Percentiles rank a stretch among this genome's conserved stretches.
Evolutionary conservation across 345 rosid species (phyloP).

Genomic region (Murraya koenigii): DNA sequence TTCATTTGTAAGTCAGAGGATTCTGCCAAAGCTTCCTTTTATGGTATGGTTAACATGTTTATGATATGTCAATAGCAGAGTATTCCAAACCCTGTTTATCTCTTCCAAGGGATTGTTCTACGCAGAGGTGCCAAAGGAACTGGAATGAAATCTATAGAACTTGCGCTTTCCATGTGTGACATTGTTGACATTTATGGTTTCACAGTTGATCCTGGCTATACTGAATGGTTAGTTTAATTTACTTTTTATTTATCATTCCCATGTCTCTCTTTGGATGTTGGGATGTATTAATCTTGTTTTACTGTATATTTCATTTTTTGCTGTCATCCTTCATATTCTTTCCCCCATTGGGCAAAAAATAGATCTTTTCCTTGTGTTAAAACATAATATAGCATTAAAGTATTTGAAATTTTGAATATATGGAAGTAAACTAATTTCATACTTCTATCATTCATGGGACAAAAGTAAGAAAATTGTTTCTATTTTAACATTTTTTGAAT

Average conservation of each 20-base stretch:
- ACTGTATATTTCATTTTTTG: not conserved
- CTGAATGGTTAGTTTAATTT: slow-evolving; percentile 68
- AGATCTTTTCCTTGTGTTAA: not conserved
- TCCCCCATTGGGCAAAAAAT: not conserved
- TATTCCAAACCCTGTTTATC: slow-evolving; percentile 96
- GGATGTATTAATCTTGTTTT: not conserved
- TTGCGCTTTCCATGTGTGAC: slow-evolving; percentile 95
- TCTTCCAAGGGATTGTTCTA: slow-evolving; percentile 93
- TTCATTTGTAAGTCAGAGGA: not conserved
- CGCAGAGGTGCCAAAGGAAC: slow-evolving; percentile 99
- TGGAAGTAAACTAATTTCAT: not conserved
- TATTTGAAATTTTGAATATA: not conserved
- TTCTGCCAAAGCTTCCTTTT: not conserved
- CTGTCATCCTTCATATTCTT: not conserved
- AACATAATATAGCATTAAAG: not conserved
- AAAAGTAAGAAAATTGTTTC: not conserved
- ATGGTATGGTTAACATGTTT: slow-evolving; percentile 8
- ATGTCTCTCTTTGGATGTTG: not conserved
- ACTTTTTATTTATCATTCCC: slow-evolving; percentile 9
- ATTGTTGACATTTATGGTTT: slow-evolving; percentile 92
- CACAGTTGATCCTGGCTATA: slow-evolving; percentile 98
- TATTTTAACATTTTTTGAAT: not conserved
- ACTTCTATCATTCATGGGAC: not conserved
- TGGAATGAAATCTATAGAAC: slow-evolving; percentile 93
- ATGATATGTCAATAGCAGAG: slow-evolving; percentile 43